Base-by-base conservation (phyloP, 805 yeast genomes). In the Citeromyces nyonsensis region DNA sequence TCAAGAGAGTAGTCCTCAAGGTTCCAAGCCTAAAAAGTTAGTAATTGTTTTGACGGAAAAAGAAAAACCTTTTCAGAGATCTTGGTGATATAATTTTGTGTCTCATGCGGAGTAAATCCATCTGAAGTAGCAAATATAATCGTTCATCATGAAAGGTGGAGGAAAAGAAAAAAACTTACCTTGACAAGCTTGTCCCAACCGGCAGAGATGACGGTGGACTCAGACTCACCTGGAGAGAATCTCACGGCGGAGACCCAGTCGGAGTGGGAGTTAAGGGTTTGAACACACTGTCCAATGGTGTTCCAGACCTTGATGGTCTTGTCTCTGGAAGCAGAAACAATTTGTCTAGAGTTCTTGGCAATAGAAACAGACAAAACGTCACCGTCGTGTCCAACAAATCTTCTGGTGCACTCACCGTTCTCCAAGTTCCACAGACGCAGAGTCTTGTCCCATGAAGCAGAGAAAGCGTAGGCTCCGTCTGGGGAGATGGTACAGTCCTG, bases 71-170 rank as follows among this genome's bases (percentile, higher is more conserved):
- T 13, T 75, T 86, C 96, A 86, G 96, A 81, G 95, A 85, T 85
- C 95, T 83, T 85, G 95, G 95, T 85, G 96, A 79, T 14, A 27
- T 74, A 66, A 66, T 57, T 56, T 59, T 66, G 75, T 77, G 94
- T 88, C 96, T 91, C 98, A 88, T 84, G 73, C 91, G 80, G 58
- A 54, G 44, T 55, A 49, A 46, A 59, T 61, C 54, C 78, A 84
- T 88, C 98, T 71, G 96, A 88, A 88, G 98, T 88, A 88, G 98
- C 98, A 88, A 88, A 91, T 91, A 88, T 78, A 57, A 10, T 51
- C 48, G 44, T 49, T 61, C 94, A 83, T 82, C 94, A 82, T 69
- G 52, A 49, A 39, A 45, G 44, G 35, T 27, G 33, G 33, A 35
- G 26, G 30, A 10, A 33, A 22, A 35, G 41, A 33, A 34, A 31